Evolutionary conservation across 768 basidiomycete genomes (phyloP), one percentile per base, ranked within the genome.

Genomic region (Collybia sordida): DNA sequence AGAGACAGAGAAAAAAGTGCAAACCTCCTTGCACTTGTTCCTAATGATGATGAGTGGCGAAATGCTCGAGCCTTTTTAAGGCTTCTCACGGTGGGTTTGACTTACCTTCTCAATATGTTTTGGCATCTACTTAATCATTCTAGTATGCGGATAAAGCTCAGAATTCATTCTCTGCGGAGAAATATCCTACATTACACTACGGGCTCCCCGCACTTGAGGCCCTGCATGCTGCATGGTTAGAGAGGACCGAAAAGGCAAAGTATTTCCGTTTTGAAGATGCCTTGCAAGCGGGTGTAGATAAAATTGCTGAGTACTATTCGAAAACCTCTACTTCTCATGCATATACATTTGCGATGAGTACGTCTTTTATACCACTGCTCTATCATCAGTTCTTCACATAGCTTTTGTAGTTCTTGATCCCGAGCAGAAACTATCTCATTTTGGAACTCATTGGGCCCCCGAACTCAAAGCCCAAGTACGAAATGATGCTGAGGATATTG

Each of bases 71-170:
- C n/a, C n/a, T n/a, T n/a, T n/a, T n/a, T n/a, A n/a, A n/a, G n/a
- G n/a, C n/a, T n/a, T n/a, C n/a, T n/a, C n/a, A n/a, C n/a, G n/a
- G n/a, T n/a, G n/a, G n/a, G n/a, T n/a, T n/a, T n/a, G n/a, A n/a
- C n/a, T n/a, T n/a, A n/a, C n/a, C n/a, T n/a, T n/a, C n/a, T n/a
- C n/a, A n/a, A n/a, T n/a, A n/a, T n/a, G n/a, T n/a, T n/a, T n/a
- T n/a, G n/a, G n/a, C n/a, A n/a, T n/a, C n/a, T n/a, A n/a, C n/a
- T n/a, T n/a, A n/a, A n/a, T n/a, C n/a, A n/a, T n/a, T n/a, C n/a
- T n/a, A 44, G 43, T 27, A 44, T 44, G 43, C 43, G 5, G 23
- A 44, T 36, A 45, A 45, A 15, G 44, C 31, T 12, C 44, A 45
- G 12, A 28, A 45, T 11, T 28, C 44, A 12, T 45, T 45, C 17